Conservation (phyloP, 73 alveolate genomes). For the Blepharisma japonicum region DNA sequence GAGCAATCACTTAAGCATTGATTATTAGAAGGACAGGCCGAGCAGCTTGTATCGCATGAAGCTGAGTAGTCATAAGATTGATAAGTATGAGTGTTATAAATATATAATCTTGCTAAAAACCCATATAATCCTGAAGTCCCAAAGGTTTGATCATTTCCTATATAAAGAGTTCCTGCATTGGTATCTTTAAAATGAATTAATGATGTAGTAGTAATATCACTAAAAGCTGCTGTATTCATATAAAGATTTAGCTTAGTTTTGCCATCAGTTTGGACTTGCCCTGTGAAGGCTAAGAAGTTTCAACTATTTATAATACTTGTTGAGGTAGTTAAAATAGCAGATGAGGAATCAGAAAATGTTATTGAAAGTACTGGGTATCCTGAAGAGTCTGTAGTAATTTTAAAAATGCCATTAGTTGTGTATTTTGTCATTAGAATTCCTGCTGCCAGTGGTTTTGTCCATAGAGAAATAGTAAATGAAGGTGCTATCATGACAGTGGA, state of each 20-base stretch:
- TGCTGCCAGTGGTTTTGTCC: neutral
- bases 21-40: neutral
- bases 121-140: neutral
- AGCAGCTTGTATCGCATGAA: neutral
- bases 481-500: neutral
- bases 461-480: neutral
- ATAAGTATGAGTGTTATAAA: neutral
- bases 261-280: neutral
- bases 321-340: no score
- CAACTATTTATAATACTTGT: neutral
- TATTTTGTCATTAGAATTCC: no score
- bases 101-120: neutral
- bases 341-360: no score
- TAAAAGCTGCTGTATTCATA: neutral
- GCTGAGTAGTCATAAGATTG: neutral
- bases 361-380: no score
- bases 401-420: no score
- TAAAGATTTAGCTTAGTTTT: neutral
- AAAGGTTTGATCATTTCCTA: neutral
- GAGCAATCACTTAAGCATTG: neutral
- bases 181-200: neutral
- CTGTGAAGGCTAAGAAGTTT: neutral
- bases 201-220: neutral
- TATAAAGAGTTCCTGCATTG: no score
- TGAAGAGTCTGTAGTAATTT: no score